These are phyloP conservation scores for Dichotomopilus funicola DNA, from an alignment of 2,329 filamentous ascomycete species.

Conservation along the genomic window DNA sequence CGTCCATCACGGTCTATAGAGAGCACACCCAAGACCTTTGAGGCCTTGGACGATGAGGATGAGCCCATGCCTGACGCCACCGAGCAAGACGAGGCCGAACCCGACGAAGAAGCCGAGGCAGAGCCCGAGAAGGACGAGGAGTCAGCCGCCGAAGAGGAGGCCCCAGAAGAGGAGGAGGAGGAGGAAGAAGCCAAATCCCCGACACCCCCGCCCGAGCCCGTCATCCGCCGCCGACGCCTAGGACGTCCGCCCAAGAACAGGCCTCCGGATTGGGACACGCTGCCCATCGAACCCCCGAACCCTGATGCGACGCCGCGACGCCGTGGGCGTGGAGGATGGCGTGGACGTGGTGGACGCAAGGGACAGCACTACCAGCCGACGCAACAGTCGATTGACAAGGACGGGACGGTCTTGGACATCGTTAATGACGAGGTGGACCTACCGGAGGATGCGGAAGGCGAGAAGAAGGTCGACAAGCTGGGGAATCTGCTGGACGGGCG, in stretches of 20 bases:
- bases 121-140: slow-evolving; percentile 38
- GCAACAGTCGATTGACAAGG: slow-evolving; percentile 85
- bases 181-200: slow-evolving; percentile 45
- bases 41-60: slow-evolving; percentile 40
- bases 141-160: slow-evolving; percentile 34
- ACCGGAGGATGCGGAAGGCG: slow-evolving; percentile 79
- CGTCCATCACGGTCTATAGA: slow-evolving; percentile 32
- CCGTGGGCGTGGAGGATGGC: slow-evolving; percentile 65
- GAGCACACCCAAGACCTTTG: slow-evolving; percentile 40
- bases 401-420: slow-evolving; percentile 86
- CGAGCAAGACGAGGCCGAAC: slow-evolving; percentile 30
- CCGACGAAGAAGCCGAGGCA: slow-evolving; percentile 44
- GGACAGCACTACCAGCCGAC: slow-evolving; percentile 68
- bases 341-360: slow-evolving; percentile 57
- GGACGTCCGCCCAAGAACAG: slow-evolving; percentile 81
- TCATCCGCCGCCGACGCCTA: slow-evolving; percentile 69
- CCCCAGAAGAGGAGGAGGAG: slow-evolving; percentile 34
- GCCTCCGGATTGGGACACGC: slow-evolving; percentile 67
- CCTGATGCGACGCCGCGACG: slow-evolving; percentile 53
- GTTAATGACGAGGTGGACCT: slow-evolving; percentile 86
- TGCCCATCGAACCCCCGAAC: slow-evolving; percentile 49
- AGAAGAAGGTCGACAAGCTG: slow-evolving; percentile 86
- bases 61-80: slow-evolving; percentile 39
- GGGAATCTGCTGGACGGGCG: slow-evolving; percentile 76
- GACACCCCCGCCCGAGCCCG: slow-evolving; percentile 51